Evolutionary conservation across 106 monocot species (phyloP).

Genomic region (Hemerocallis citrina): DNA sequence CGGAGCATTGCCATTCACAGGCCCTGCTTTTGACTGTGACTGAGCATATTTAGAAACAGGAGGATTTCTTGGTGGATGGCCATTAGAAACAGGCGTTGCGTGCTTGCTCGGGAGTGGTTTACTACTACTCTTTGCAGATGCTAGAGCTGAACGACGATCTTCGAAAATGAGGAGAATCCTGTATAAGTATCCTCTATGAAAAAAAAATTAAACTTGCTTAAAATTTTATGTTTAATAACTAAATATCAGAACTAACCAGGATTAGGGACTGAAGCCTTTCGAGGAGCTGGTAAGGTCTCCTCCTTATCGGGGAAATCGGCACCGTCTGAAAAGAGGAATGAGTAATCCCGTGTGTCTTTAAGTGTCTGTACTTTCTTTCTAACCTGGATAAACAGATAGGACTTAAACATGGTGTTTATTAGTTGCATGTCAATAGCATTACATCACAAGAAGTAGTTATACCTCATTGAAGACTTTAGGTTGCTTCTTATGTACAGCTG

Average conservation of each 20-base stretch:
- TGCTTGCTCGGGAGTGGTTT: conserved; percentile 26
- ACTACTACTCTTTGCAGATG: conserved; percentile 19
- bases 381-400: conserved; percentile 30
- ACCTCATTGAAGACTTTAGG: conserved; percentile 62
- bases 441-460: not conserved
- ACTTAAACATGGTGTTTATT: not conserved
- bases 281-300: conserved; percentile 23
- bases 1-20: conserved; percentile 15
- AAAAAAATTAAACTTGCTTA: conserved; percentile 24
- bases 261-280: conserved; percentile 8
- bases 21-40: conserved; percentile 13
- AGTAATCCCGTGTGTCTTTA: conserved; percentile 84
- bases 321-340: conserved; percentile 90
- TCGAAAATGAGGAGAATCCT: conserved; percentile 50
- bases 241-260: conserved; percentile 31
- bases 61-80: conserved; percentile 20
- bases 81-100: conserved; percentile 8
- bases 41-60: conserved; percentile 13
- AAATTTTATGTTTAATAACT: not conserved
- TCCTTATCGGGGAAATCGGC: conserved; percentile 49
- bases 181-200: conserved; percentile 51
- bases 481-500: conserved; percentile 15
- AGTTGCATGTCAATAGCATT: not conserved
- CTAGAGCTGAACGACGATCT: conserved; percentile 40
- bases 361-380: conserved; percentile 72